phyloP scores from a whole-genome alignment of 2,329 filamentous ascomycete species.

The Acephala macrosclerotiorum region DNA sequence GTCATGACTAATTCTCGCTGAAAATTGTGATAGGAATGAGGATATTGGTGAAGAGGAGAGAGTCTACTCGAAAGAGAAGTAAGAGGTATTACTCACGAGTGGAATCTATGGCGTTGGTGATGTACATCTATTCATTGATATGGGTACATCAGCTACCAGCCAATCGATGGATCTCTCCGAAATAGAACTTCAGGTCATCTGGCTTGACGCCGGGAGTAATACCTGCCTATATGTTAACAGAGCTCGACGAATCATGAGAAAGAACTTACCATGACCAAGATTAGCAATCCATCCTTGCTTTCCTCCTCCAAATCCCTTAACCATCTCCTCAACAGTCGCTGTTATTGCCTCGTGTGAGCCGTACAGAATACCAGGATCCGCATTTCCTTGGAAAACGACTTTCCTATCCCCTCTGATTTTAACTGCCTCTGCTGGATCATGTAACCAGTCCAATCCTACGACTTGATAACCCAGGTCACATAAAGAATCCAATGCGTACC shows the following conservation, averaged over 20 bases:
- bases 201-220: conserved; percentile 96
- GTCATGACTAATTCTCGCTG: background rate
- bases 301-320: conserved; percentile 79
- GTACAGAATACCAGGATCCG: conserved; percentile 92
- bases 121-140: background rate
- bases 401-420: conserved; percentile 77
- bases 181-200: conserved; percentile 91
- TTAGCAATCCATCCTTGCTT: conserved; percentile 98
- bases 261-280: conserved; percentile 82
- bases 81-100: background rate
- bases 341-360: conserved; percentile 85
- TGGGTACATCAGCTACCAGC: conserved; percentile 48
- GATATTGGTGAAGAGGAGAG: conserved; percentile 60
- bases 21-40: conserved; percentile 57
- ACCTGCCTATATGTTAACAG: conserved; percentile 50
- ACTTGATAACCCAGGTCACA: conserved; percentile 93
- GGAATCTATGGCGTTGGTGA: background rate
- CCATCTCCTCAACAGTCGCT: conserved; percentile 83
- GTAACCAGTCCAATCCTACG: conserved; percentile 93
- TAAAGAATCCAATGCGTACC: conserved; percentile 89
- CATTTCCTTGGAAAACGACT: conserved; percentile 90
- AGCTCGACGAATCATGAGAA: background rate
- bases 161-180: conserved; percentile 85
- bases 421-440: conserved; percentile 85
- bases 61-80: conserved; percentile 48